phyloP scores from a whole-genome alignment of 2,329 filamentous ascomycete genomes.

The Rachicladosporium sp. region DNA sequence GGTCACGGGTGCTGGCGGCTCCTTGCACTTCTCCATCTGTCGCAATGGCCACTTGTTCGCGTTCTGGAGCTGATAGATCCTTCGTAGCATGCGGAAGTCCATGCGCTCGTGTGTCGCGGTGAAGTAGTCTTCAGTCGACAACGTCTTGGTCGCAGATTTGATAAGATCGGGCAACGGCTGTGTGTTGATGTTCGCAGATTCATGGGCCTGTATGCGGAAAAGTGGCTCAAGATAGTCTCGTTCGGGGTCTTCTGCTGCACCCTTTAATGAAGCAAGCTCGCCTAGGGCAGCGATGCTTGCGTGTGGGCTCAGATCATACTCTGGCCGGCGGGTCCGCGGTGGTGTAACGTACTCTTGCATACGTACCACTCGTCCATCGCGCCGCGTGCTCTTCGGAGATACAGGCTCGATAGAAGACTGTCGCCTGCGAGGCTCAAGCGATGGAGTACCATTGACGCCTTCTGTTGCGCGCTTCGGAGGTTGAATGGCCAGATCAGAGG shows the following conservation, averaged over 20 bases:
- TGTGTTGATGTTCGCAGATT: conserved; percentile 37
- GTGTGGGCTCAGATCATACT: no score
- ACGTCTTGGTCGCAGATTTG: conserved; percentile 73
- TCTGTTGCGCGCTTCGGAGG: no score
- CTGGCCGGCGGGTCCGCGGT: no score
- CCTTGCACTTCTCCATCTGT: conserved; percentile 72
- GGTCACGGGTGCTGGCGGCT: conserved; percentile 62
- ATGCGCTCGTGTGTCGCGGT: conserved; percentile 76
- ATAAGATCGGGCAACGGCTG: conserved; percentile 57
- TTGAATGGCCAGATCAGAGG: no score
- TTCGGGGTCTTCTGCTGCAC: conserved; percentile 34
- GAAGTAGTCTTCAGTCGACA: conserved; percentile 74
- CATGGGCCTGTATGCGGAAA: conserved; percentile 45
- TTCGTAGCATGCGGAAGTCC: conserved; percentile 71
- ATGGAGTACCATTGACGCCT: no score
- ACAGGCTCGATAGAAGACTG: conserved; percentile 1
- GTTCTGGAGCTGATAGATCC: conserved; percentile 84
- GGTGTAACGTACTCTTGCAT: no score
- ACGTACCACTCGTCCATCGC: not conserved
- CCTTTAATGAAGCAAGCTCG: conserved; percentile 29
- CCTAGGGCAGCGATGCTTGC: conserved; percentile 9
- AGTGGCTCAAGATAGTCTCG: conserved; percentile 52
- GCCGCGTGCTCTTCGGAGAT: conserved; percentile 3
- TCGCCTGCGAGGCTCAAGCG: no score
- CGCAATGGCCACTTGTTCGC: conserved; percentile 85